A percentile compares a stretch with the other conserved stretches of the same genome.
Conservation (phyloP, 2,329 filamentous ascomycete species). For the Botrytis fragariae region DNA sequence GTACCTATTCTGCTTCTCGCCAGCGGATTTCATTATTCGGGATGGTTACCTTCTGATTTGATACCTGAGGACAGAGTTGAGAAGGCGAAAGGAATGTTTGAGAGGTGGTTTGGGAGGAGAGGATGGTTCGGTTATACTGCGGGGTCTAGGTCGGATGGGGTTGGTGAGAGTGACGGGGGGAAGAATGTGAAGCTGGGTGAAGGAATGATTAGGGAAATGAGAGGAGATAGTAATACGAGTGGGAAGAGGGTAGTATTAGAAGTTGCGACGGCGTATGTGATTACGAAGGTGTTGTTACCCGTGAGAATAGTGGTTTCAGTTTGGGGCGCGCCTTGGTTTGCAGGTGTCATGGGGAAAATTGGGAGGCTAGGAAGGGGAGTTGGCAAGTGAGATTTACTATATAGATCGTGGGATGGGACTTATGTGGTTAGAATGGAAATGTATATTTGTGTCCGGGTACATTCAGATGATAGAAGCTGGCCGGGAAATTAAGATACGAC, state of each 20-base stretch:
- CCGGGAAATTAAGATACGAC: neutral
- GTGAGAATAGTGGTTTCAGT: slow-evolving; percentile 73
- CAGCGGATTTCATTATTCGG: slow-evolving; percentile 74
- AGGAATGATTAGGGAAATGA: slow-evolving; percentile 34
- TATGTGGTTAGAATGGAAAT: slow-evolving; percentile 11
- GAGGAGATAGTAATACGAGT: slow-evolving; percentile 32
- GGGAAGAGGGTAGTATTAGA: slow-evolving; percentile 51
- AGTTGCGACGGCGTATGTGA: slow-evolving; percentile 84
- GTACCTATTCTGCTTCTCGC: slow-evolving; percentile 74
- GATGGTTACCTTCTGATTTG: slow-evolving; percentile 59
- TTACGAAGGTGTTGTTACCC: slow-evolving; percentile 83
- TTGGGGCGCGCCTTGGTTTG: slow-evolving; percentile 93
- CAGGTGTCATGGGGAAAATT: slow-evolving; percentile 57
- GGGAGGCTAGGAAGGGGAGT: slow-evolving; percentile 35
- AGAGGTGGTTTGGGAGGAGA: slow-evolving; percentile 72
- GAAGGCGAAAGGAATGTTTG: slow-evolving; percentile 65
- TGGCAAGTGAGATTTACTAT: neutral
- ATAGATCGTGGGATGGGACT: neutral
- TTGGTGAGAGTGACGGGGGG: neutral
- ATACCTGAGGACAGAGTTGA: slow-evolving; percentile 19
- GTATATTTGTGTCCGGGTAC: neutral
- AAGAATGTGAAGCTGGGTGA: slow-evolving; percentile 30
- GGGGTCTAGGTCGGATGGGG: neutral
- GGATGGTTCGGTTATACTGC: slow-evolving; percentile 69
- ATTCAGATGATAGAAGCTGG: neutral